Percentiles rank a stretch among this genome's conserved stretches.
phyloP scores from a whole-genome alignment of 2,329 filamentous ascomycete genomes.

The Colletotrichum navitas region DNA sequence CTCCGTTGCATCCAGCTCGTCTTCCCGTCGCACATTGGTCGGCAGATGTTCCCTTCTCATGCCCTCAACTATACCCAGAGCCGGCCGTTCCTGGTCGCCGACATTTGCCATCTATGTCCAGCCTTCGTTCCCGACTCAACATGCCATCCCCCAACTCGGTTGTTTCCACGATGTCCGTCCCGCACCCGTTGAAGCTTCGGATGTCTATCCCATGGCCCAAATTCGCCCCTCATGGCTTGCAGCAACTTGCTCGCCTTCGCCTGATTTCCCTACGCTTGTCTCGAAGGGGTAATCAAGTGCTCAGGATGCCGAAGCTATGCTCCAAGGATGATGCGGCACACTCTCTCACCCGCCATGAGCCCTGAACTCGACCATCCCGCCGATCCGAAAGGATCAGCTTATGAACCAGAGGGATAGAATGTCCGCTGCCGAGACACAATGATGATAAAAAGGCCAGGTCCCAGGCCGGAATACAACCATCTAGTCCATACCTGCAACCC shows the following conservation, averaged over 20 bases:
- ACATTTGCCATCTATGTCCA: slow-evolving; percentile 17
- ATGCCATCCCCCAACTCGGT: slow-evolving; percentile 12
- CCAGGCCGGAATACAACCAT: neutral
- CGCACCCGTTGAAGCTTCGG: slow-evolving; percentile 8
- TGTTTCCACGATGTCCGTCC: slow-evolving; percentile 14
- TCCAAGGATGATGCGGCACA: slow-evolving; percentile 26
- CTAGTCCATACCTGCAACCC: neutral
- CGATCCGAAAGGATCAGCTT: slow-evolving; percentile 28
- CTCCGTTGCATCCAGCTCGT: slow-evolving; percentile 31
- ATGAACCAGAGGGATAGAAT: neutral
- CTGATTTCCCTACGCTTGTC: slow-evolving; percentile 22
- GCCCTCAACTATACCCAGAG: slow-evolving; percentile 8
- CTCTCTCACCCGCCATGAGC: neutral
- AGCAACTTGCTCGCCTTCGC: slow-evolving; percentile 13
- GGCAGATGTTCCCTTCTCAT: slow-evolving; percentile 12
- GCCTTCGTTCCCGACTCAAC: slow-evolving; percentile 4
- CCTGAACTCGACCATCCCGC: slow-evolving; percentile 23
- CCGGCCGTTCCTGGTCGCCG: slow-evolving; percentile 9
- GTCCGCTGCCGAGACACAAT: neutral
- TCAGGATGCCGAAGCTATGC: slow-evolving; percentile 26
- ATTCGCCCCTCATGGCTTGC: neutral
- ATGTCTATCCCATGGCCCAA: slow-evolving; percentile 30
- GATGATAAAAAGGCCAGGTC: slow-evolving; percentile 27
- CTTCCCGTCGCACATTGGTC: slow-evolving; percentile 26
- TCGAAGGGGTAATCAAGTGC: slow-evolving; percentile 28